Evolutionary conservation across 257 asterid genomes (phyloP), one percentile per base, ranked within the genome.

Genomic region (Solanum piurae): DNA sequence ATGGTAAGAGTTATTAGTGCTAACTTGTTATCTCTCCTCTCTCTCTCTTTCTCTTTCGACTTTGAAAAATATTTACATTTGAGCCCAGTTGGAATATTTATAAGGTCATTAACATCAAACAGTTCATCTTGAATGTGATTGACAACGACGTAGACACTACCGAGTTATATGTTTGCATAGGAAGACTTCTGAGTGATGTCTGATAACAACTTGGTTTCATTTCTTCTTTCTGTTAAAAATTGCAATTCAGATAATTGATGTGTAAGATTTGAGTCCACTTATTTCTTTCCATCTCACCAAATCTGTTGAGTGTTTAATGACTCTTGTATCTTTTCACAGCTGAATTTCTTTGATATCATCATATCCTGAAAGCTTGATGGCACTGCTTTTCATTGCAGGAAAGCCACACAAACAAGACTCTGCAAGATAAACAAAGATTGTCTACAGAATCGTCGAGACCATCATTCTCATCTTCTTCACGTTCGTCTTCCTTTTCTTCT

Each of bases 401-500:
- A 84, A 95, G 90, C 83, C 90, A 92, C 58, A 86, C 92, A 40
- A 86, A 89, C 90, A 93, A 91, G 93, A 89, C 85, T 79, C 80
- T 83, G 44, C 94, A 85, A 86, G 98, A 96, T 87, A 92, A 89
- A 86, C 98, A 93, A 79, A 92, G 94, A 87, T 64, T 92, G 85
- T 94, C 95, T 44, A 89, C 95, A 7, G 99, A 96, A 89, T 96
- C 95, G 29, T 94, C 98, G 31, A 87, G 95, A 90, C 93, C 96
- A 16, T 96, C 99, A 33, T 93, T 93, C 91, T 96, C 99, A 38
- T 96, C 98, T 66, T 96, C 98, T 36, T 95, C 99, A 27, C 98
- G 93, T 73, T 94, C 99, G 6, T 96, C 98, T 69, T 95, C 99
- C 2, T 95, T 95, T 92, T 96, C 98, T n/a, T 96, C 98, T 60